Base-by-base conservation (phyloP, 176 grass and related monocot species). In the Phragmites australis region DNA sequence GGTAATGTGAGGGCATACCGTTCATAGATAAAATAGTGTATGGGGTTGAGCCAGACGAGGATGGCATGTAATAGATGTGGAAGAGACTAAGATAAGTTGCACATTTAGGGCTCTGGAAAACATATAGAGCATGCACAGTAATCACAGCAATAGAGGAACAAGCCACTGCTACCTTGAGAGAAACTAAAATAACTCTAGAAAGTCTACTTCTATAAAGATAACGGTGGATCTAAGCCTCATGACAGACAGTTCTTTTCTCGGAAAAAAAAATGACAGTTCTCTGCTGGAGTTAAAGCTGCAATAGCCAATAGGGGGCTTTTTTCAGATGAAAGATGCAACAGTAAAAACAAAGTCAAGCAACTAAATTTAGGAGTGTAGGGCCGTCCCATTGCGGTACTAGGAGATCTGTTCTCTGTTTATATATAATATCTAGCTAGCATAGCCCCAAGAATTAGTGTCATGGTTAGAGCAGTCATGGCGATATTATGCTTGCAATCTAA, bases 401-500 rank as follows among this genome's bases (percentile, higher is more conserved):
- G 4, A 65, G 6, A 37, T 67, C 40, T 67, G 21, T 23, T 64
- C 1, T 67, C 3, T 43, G 64, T 67, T 67, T 44, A 23, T 44
- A 25, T n/a, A 13, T 42, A 67, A 16, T 31, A 30, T 61, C 3
- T 42, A 10, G 19, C 39, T 23, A 66, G 9, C 37, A 14, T 14
- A 67, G 37, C 31, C 1, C 64, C 16, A 49, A 19, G 23, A 19
- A 49, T 30, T 30, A 49, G 14, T 47, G 13, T 27, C 8, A 53
- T 7, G 22, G 43, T 55, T 59, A 76, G 55, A 60, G 8, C 74
- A 21, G 5, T 21, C 9, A 21, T 45, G 56, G 42, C 52, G 53
- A 75, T 41, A 77, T n/a, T 47, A 61, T 46, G 57, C 43, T 64
- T 63, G 74, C 9, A 45, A 45, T 68, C n/a, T 45, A 59, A 21